phyloP scores from a whole-genome alignment of 2,329 filamentous ascomycete genomes.

The Aspergillus pseudoviridinutans region DNA sequence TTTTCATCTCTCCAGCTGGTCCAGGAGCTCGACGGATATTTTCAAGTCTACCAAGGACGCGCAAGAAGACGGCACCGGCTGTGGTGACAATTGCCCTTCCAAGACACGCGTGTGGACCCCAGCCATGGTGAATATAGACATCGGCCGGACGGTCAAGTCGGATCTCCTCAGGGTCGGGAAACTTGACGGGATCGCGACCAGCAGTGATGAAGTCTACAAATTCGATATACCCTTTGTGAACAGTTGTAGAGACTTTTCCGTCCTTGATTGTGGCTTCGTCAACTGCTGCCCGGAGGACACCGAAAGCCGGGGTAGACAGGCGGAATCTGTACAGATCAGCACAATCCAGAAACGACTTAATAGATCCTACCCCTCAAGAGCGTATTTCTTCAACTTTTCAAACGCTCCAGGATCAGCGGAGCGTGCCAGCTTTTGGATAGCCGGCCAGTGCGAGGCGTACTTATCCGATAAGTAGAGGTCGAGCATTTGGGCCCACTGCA shows the following conservation, averaged over 20 bases:
- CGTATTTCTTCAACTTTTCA: slow-evolving; percentile 11
- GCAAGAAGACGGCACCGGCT: slow-evolving; percentile 1
- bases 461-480: slow-evolving; percentile 9
- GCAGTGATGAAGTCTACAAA: slow-evolving; percentile 5
- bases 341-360: too few relatives aligned
- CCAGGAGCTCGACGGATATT: slow-evolving; percentile 1
- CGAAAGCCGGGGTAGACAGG: slow-evolving; percentile 9
- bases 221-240: slow-evolving; percentile 1
- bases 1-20: slow-evolving; percentile 2
- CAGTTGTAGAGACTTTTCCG: not conserved
- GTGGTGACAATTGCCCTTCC: slow-evolving; percentile 2
- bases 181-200: slow-evolving; percentile 1
- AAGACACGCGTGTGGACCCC: slow-evolving; percentile 4
- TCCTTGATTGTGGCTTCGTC: slow-evolving; percentile 1
- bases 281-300: slow-evolving; percentile 6
- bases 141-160: slow-evolving; percentile 4
- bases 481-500: slow-evolving; percentile 10
- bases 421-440: slow-evolving; percentile 3
- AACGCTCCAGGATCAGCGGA: slow-evolving; percentile 3
- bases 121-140: slow-evolving; percentile 5
- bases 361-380: slow-evolving; percentile 6
- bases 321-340: slow-evolving; percentile 7
- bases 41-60: not conserved
- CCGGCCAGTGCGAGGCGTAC: slow-evolving; percentile 7
- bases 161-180: slow-evolving; percentile 1